A percentile compares a stretch with the other conserved stretches of the same genome.
Conservation (phyloP, 441 rosid species). For the Adansonia gregorii region DNA sequence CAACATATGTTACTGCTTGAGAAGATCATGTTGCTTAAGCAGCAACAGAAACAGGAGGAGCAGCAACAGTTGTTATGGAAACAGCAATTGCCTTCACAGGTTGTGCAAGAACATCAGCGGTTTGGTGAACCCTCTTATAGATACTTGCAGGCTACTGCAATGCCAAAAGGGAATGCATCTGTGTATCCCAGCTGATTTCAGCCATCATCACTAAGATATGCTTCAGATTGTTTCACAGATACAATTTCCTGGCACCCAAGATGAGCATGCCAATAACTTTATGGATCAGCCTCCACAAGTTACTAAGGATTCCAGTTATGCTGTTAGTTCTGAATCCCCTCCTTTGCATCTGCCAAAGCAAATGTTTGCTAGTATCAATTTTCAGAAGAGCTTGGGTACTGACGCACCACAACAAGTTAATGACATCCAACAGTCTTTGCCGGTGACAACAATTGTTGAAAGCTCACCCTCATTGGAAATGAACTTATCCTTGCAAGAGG, state of each 20-base stretch:
- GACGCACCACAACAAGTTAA: constrained; percentile 41
- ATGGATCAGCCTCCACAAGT: constrained; percentile 47
- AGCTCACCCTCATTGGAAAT: constrained; percentile 42
- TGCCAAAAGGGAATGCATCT: constrained; percentile 41
- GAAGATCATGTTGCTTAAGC: constrained; percentile 71
- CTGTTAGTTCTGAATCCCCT: constrained; percentile 51
- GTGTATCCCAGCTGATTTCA: constrained; percentile 60
- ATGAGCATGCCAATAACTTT: constrained; percentile 44
- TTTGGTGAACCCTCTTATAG: constrained; percentile 67
- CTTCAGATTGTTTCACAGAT: constrained; percentile 57
- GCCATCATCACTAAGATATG: constrained; percentile 49
- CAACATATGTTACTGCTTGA: constrained; percentile 74
- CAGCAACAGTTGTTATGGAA: constrained; percentile 84
- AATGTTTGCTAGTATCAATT: constrained; percentile 49
- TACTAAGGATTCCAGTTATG: constrained; percentile 43
- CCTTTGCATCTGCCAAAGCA: constrained; percentile 60
- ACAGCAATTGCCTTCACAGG: constrained; percentile 81
- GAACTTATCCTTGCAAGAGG: constrained; percentile 35
- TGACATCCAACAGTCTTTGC: constrained; percentile 41
- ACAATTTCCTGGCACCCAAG: constrained; percentile 51
- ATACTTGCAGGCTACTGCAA: constrained; percentile 47
- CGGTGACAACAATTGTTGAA: constrained; percentile 38
- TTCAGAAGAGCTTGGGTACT: constrained; percentile 43
- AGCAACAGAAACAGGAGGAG: constrained; percentile 82
- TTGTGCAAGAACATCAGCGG: constrained; percentile 67